Conservation (phyloP, 2,329 filamentous ascomycete species). For the Colletotrichum orchidophilum region DNA sequence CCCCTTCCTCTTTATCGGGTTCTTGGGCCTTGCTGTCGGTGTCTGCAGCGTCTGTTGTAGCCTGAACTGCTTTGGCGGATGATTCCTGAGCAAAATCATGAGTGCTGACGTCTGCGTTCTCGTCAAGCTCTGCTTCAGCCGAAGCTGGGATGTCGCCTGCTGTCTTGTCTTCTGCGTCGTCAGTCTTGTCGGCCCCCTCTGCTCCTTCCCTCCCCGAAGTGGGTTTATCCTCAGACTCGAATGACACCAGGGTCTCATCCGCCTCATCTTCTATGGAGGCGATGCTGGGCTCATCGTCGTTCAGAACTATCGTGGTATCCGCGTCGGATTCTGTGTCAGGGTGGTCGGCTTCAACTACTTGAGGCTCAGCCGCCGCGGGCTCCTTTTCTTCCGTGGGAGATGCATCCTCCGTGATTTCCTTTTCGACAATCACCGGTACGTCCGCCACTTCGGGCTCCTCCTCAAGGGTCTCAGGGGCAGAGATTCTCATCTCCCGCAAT, state of each 20-base stretch:
- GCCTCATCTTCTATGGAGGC: background rate
- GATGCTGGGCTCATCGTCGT: slow-evolving; percentile 6
- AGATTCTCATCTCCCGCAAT: slow-evolving; percentile 58
- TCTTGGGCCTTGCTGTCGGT: slow-evolving; percentile 34
- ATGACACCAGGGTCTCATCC: slow-evolving; percentile 29
- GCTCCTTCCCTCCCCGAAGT: background rate
- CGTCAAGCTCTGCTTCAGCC: slow-evolving; percentile 34
- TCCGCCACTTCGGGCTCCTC: slow-evolving; percentile 51
- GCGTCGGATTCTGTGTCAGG: background rate
- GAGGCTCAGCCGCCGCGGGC: slow-evolving; percentile 33
- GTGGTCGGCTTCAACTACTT: slow-evolving; percentile 13
- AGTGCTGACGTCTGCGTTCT: slow-evolving; percentile 16
- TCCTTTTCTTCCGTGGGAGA: slow-evolving; percentile 37
- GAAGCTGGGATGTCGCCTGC: slow-evolving; percentile 31
- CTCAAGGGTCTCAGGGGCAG: slow-evolving; percentile 68
- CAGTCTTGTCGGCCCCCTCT: background rate
- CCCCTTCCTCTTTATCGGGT: slow-evolving; percentile 35
- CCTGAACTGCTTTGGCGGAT: slow-evolving; percentile 33
- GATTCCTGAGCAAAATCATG: slow-evolving; percentile 40
- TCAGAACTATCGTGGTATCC: background rate
- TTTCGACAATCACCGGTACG: slow-evolving; percentile 53
- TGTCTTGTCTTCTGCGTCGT: slow-evolving; percentile 24
- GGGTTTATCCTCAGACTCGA: background rate
- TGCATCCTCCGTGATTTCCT: slow-evolving; percentile 39
- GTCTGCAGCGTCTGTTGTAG: slow-evolving; percentile 35